phyloP scores from a whole-genome alignment of 345 rosid species.

The Lepidium didymum region DNA sequence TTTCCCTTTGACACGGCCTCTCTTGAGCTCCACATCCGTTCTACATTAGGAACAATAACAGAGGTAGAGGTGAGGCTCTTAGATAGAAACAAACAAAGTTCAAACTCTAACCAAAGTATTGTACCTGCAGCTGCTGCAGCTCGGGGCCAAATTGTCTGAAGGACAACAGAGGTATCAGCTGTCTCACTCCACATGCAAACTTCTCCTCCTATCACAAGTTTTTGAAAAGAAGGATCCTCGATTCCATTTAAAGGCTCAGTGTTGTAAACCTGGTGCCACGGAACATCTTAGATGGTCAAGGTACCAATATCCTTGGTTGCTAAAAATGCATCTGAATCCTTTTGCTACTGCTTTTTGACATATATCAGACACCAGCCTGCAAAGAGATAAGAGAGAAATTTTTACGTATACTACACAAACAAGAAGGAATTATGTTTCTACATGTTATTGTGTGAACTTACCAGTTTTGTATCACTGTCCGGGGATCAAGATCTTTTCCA shows the following conservation, averaged over 20 bases:
- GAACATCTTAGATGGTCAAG: constrained; percentile 79
- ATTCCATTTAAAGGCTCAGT: constrained; percentile 87
- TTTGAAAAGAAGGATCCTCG: constrained; percentile 36
- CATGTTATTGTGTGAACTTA: constrained; percentile 23
- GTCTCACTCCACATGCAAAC: constrained; percentile 97
- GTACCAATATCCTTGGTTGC: constrained; percentile 86
- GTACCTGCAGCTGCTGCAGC: constrained; percentile 69
- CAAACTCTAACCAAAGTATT: not conserved
- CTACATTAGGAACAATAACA: constrained; percentile 18
- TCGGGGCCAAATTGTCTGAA: constrained; percentile 92
- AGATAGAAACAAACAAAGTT: not conserved
- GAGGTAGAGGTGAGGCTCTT: not conserved
- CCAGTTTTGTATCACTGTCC: constrained; percentile 87
- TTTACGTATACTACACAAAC: not conserved
- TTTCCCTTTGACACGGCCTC: constrained; percentile 46
- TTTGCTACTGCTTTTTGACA: constrained; percentile 79
- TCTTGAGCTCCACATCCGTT: constrained; percentile 76
- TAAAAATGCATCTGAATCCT: constrained; percentile 85
- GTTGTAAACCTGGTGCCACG: constrained; percentile 61
- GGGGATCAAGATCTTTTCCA: constrained; percentile 65
- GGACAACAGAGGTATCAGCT: constrained; percentile 74
- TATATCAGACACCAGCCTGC: constrained; percentile 80
- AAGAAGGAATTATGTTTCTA: not conserved
- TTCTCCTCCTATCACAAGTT: constrained; percentile 91
- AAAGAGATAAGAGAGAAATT: not conserved